Percentiles rank a stretch among this genome's conserved stretches.
Conservation (phyloP, 306 rosid genomes). For the Carpinus viminea region DNA sequence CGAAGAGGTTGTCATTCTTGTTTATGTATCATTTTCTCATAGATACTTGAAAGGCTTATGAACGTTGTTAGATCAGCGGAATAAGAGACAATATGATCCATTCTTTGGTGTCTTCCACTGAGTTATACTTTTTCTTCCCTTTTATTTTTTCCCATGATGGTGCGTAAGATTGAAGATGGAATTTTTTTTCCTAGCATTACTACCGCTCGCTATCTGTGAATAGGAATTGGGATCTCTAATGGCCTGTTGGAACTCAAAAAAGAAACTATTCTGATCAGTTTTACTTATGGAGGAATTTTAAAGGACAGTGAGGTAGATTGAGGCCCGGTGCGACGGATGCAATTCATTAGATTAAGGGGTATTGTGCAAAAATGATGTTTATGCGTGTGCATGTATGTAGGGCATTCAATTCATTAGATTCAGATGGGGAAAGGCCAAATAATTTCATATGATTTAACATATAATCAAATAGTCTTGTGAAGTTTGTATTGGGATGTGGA, state of each 20-base stretch:
- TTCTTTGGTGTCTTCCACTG: neutral
- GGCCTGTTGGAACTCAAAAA: neutral
- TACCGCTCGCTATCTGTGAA: neutral
- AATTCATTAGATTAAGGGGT: too few species aligned
- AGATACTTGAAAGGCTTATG: slow-evolving; percentile 22
- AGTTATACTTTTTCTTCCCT: neutral
- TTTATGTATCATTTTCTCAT: slow-evolving; percentile 25
- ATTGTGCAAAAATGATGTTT: neutral
- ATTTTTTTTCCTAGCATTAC: neutral
- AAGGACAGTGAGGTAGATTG: too few species aligned
- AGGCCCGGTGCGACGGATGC: too few species aligned
- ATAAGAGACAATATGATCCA: slow-evolving; percentile 1
- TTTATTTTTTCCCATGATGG: neutral
- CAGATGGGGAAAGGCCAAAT: neutral
- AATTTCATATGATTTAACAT: neutral
- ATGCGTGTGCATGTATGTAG: neutral
- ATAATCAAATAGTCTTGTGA: neutral
- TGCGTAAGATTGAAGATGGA: neutral
- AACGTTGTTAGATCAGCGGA: neutral
- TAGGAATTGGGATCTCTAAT: neutral
- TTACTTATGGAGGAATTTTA: neutral
- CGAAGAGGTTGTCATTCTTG: slow-evolving; percentile 50
- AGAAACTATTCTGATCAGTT: neutral
- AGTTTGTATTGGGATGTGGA: neutral
- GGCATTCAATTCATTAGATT: neutral